Evolutionary conservation across 257 asterid genomes (phyloP).

Genomic region (Solanum appendiculatum): DNA sequence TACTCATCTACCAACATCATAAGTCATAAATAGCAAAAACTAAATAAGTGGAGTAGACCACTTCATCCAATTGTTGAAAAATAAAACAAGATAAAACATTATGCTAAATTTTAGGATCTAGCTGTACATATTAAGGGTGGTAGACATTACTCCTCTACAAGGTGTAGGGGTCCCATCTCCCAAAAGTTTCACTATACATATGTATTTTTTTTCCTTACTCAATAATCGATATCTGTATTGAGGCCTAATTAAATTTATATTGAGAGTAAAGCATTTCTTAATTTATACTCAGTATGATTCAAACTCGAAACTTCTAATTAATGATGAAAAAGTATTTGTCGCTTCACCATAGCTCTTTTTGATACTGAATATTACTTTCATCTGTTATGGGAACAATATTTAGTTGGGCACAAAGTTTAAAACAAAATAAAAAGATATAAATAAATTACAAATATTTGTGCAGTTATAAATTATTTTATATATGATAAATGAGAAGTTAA

Average conservation of each 20-base stretch:
- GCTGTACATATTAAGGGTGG: background rate
- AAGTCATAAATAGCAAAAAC: background rate
- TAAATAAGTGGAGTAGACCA: background rate
- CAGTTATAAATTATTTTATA: background rate
- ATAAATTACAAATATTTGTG: background rate
- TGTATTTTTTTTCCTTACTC: background rate
- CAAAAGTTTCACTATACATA: background rate
- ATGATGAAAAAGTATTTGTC: background rate
- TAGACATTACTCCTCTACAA: background rate
- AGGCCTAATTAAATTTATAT: background rate
- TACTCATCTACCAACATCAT: background rate
- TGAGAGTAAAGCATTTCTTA: background rate
- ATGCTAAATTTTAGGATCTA: background rate
- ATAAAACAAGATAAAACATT: background rate
- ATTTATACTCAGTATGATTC: no score
- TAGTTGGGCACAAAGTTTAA: background rate
- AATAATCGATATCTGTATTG: background rate
- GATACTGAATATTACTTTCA: background rate
- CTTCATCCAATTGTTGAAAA: background rate
- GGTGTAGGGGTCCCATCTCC: background rate
- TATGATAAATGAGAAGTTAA: background rate
- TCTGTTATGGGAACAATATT: background rate
- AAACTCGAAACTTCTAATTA: background rate
- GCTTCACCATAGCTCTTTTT: fast-evolving
- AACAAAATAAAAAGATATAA: background rate